Base-by-base conservation (phyloP, 2,329 filamentous ascomycete genomes). In the Penicillium sp. region DNA sequence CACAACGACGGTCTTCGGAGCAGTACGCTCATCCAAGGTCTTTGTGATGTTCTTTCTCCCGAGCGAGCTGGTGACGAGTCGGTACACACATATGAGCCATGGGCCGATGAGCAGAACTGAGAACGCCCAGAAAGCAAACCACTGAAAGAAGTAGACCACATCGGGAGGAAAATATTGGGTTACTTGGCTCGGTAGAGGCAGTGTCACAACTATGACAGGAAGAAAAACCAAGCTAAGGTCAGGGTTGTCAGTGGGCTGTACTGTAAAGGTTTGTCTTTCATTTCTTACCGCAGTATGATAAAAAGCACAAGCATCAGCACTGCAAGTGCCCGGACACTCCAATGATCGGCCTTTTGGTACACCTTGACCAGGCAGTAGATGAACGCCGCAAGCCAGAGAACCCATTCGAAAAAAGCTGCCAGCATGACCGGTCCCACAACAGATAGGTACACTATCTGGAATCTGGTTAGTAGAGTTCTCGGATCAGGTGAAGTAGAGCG, bases 111-210 rank as follows among this genome's bases (percentile, higher is more conserved):
- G 73, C 8, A 97, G 80, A 53, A 82, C 81, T 0, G 90, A 85
- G 57, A 97, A 97, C 23, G 86, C 84, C 84, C 88, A 96, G 68
- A 97, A 97, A 3, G 89, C 90, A 63, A 97, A 95, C 86, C 89
- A 94, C 65, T 96, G 90, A 11, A 97, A 77, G 38, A 86, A 77
- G 1, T 66, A 69, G 32, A 93, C 85, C 75, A 93, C 80, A 1
- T 68, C 44, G 2, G 66, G 45, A 0, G 91, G 90, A 71, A 91
- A 94, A 57, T 86, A 78, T 49, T 79, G 75, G 6, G 84, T 84
- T 37, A 96, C 75, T 48, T 81, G 77, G 16, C 76, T 70, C 0
- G 91, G 91, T 2, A 97, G 75, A 0, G 91, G 91, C 4, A 97
- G 75, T 0, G 90, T 97, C 39, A 95, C 89, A 18, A 96, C 70